Evolutionary conservation across 176 grass and related monocot species (phyloP), one percentile per base, ranked within the genome.

Genomic region (Bonia amplexicaulis): DNA sequence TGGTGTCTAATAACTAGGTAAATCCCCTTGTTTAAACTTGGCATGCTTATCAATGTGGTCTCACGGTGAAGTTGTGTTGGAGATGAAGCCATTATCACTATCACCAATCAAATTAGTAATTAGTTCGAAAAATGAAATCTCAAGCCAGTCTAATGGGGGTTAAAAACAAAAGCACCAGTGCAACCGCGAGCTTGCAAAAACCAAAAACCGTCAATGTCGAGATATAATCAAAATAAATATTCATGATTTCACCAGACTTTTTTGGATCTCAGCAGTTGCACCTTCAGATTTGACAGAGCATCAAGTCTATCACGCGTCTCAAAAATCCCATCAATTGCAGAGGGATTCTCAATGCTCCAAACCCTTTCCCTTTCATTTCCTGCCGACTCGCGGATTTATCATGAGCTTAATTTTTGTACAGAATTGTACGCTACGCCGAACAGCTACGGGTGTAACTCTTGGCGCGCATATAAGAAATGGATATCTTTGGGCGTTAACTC

Each of bases 331-430:
- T 23, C 35, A 60, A 33, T 25, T 37, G 5, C 66, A 25, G 9
- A 83, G 37, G n/a, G 23, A 61, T 10, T 60, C 13, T 53, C 64
- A 85, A 17, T 46, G 81, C 29, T 77, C 71, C 69, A 77, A 81
- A 54, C 54, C 33, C 3, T 85, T 23, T 59, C 52, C 12, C 55
- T 22, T 81, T 62, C 88, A 63, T 86, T 85, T 86, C 66, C 73
- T 73, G 72, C 58, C 73, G 20, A 49, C 84, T 82, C 57, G 66
- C 84, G 51, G 88, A 79, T 60, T 77, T 54, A 65, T 72, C 47
- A 87, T 12, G 68, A 45, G 9, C 80, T 79, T 74, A 87, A 69
- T 68, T 60, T 90, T 87, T 90, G 80, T 87, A 86, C 84, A 90
- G 39, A 33, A 65, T 72, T 86, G 45, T 71, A 87, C 88, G 67